Conservation (phyloP, 768 basidiomycete genomes). For the Baorangia bicolor region DNA sequence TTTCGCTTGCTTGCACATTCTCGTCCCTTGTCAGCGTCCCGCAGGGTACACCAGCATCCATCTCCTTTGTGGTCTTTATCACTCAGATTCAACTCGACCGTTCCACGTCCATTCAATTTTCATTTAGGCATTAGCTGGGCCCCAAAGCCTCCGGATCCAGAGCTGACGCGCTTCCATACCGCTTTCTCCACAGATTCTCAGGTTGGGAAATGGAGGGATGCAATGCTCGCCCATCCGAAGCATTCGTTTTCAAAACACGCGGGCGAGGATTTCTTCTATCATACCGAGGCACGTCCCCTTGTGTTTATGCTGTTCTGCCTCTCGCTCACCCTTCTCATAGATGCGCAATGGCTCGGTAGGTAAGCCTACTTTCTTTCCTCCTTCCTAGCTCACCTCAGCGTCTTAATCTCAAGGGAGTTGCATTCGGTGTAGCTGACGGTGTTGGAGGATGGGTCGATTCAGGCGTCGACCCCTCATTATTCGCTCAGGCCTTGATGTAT, state of each 20-base stretch:
- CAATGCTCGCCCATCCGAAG: constrained; percentile 50
- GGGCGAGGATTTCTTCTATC: constrained; percentile 65
- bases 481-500: constrained; percentile 90
- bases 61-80: not conserved
- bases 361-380: constrained; percentile 19
- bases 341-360: constrained; percentile 80
- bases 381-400: constrained; percentile 26
- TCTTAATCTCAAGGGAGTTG: constrained; percentile 52
- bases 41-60: not conserved
- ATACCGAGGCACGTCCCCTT: constrained; percentile 58
- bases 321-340: constrained; percentile 36
- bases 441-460: constrained; percentile 89
- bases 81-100: constrained; percentile 20
- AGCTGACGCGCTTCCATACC: constrained; percentile 32
- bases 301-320: not conserved
- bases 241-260: constrained; percentile 38
- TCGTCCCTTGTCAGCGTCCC: not conserved
- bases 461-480: constrained; percentile 84
- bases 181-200: constrained; percentile 59
- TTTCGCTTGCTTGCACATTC: constrained; percentile 6
- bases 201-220: constrained; percentile 70
- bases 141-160: constrained; percentile 57
- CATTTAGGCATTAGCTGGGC: constrained; percentile 79
- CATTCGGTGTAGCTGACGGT: constrained; percentile 87
- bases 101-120: constrained; percentile 61